A percentile compares a stretch with the other conserved stretches of the same genome.
Evolutionary conservation across 805 yeast species (phyloP).

Genomic region (Cyberlindnera mycetangii): DNA sequence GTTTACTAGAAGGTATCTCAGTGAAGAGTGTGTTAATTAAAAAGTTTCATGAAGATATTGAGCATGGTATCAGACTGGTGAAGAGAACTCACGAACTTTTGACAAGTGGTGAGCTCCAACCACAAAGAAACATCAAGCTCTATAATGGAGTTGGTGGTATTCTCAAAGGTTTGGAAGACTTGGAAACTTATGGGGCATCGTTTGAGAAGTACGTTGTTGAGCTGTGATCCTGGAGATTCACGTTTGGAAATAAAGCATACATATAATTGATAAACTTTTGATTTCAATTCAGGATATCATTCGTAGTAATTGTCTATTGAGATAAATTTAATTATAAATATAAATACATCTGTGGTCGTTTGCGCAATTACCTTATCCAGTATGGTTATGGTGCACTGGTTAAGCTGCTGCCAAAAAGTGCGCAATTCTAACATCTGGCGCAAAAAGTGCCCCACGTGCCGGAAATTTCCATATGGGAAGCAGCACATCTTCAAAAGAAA

Average conservation of each 20-base stretch:
- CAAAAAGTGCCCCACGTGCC: conserved; percentile 1
- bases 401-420: not conserved
- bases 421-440: not conserved
- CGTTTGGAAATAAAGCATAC: not conserved
- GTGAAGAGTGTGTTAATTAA: conserved; percentile 37
- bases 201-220: conserved; percentile 41
- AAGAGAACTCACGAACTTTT: conserved; percentile 33
- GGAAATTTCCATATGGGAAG: not conserved
- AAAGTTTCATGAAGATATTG: conserved; percentile 41
- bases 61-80: conserved; percentile 36
- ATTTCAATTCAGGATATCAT: too few relatives aligned
- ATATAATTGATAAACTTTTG: too few relatives aligned
- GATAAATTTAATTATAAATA: not conserved
- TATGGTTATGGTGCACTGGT: not conserved
- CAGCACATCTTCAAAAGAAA: not conserved
- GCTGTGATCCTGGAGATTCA: conserved; percentile 9
- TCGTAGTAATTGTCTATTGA: not conserved
- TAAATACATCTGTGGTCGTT: too few relatives aligned
- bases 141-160: conserved; percentile 36
- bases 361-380: not conserved
- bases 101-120: conserved; percentile 28
- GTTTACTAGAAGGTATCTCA: conserved; percentile 25
- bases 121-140: conserved; percentile 34
- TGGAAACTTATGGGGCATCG: conserved; percentile 40
- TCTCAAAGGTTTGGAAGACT: conserved; percentile 34